phyloP scores from a whole-genome alignment of 164 flowering plant species.

The Kingdonia uniflora region DNA sequence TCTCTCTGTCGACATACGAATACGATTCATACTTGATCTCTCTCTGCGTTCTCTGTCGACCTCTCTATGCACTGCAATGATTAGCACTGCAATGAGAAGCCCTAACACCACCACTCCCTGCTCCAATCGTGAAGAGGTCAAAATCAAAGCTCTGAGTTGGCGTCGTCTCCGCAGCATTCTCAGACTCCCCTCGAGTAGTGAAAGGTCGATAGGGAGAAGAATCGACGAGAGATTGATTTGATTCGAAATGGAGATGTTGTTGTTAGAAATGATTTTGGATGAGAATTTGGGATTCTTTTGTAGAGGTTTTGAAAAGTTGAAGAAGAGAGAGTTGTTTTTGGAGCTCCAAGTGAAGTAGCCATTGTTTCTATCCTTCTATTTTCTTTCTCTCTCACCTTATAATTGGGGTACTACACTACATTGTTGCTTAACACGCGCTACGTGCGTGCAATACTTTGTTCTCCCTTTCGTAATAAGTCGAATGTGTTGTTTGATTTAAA shows the following conservation, averaged over 20 bases:
- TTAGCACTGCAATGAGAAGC: slow-evolving; percentile 74
- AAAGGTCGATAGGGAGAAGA: slow-evolving; percentile 17
- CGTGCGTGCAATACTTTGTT: too few relatives aligned
- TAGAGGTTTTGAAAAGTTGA: slow-evolving; percentile 2
- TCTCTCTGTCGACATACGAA: too few relatives aligned
- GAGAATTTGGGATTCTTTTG: neutral
- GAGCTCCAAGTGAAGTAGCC: neutral
- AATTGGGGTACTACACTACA: too few relatives aligned
- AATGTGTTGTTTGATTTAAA: neutral
- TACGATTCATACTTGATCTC: too few relatives aligned
- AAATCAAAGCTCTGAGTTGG: slow-evolving; percentile 53
- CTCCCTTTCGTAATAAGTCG: neutral
- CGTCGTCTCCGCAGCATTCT: slow-evolving; percentile 33
- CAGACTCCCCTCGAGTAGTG: slow-evolving; percentile 32
- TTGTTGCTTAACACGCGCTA: too few relatives aligned
- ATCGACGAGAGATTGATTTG: slow-evolving; percentile 16
- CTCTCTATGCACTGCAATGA: too few relatives aligned
- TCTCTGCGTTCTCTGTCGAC: too few relatives aligned
- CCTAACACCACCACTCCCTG: slow-evolving; percentile 77
- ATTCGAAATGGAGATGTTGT: slow-evolving; percentile 10
- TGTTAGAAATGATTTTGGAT: neutral
- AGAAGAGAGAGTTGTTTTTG: neutral
- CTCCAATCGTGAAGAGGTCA: slow-evolving; percentile 75
- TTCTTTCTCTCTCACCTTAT: too few relatives aligned
- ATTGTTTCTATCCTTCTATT: neutral